A percentile compares a stretch with the other conserved stretches of the same genome.
Conservation (phyloP, 345 rosid genomes). For the Hevea brasiliensis region DNA sequence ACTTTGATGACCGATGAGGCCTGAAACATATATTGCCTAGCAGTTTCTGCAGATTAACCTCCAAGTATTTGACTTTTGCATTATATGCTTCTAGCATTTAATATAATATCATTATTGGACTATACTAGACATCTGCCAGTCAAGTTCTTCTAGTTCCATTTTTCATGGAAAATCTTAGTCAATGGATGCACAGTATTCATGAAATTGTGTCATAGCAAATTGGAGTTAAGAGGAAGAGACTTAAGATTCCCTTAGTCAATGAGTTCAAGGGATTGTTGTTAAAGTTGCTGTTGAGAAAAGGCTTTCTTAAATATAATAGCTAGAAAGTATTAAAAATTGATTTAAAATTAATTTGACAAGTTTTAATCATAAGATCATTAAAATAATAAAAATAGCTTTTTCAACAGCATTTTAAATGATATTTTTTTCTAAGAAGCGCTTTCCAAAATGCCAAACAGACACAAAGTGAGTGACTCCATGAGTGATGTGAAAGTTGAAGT, state of each 20-base stretch:
- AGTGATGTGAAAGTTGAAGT: neutral
- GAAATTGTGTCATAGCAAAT: neutral
- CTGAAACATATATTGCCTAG: neutral
- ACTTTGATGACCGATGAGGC: neutral
- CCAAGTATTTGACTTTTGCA: neutral
- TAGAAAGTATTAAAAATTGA: too few species aligned
- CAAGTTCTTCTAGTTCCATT: neutral
- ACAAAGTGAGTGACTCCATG: too few species aligned
- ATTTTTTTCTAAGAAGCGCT: too few species aligned
- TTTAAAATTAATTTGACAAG: too few species aligned
- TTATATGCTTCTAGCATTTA: neutral
- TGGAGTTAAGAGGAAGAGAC: neutral
- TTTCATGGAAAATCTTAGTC: conserved; percentile 4
- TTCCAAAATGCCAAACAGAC: too few species aligned
- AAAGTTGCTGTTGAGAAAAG: too few species aligned
- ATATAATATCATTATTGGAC: neutral
- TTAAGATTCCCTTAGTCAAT: neutral
- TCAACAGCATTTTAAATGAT: too few species aligned
- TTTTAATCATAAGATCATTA: too few species aligned
- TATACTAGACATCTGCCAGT: conserved; percentile 4
- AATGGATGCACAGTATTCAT: neutral
- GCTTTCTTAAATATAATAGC: too few species aligned
- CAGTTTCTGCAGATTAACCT: neutral
- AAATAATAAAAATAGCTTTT: too few species aligned
- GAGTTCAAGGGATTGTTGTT: too few species aligned